A percentile compares a stretch with the other conserved stretches of the same genome.
phyloP scores from a whole-genome alignment of 768 basidiomycete genomes.

The Termitomyces heimii region DNA sequence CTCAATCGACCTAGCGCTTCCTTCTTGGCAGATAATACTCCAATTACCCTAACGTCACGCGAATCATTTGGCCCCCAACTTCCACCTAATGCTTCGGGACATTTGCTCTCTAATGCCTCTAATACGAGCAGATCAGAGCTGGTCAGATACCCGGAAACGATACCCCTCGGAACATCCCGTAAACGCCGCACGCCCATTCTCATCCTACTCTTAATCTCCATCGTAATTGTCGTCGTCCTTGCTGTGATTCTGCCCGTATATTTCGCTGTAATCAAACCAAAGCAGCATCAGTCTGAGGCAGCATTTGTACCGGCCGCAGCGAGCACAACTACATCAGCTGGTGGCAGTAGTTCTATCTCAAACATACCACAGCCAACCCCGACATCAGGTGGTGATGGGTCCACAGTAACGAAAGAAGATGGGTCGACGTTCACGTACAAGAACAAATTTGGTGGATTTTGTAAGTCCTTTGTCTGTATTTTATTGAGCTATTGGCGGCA shows the following conservation, averaged over 20 bases:
- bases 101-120: slow-evolving; percentile 8
- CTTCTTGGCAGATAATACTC: slow-evolving; percentile 7
- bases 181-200: slow-evolving; percentile 15
- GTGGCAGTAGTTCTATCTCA: slow-evolving; percentile 3
- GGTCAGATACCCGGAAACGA: slow-evolving; percentile 3
- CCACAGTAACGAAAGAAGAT: slow-evolving; percentile 53
- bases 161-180: slow-evolving; percentile 1
- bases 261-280: slow-evolving; percentile 46
- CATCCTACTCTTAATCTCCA: slow-evolving; percentile 27
- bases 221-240: slow-evolving; percentile 30
- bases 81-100: slow-evolving; percentile 12
- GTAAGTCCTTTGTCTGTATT: slow-evolving; percentile 33
- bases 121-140: slow-evolving; percentile 7
- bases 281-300: slow-evolving; percentile 12
- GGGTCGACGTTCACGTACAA: slow-evolving; percentile 72
- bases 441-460: slow-evolving; percentile 73
- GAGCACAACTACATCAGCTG: slow-evolving; percentile 5
- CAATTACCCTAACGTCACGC: slow-evolving; percentile 9
- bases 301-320: neutral
- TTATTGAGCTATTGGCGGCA: neutral
- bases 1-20: slow-evolving; percentile 8
- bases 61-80: slow-evolving; percentile 8
- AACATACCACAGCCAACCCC: slow-evolving; percentile 14
- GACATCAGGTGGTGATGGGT: slow-evolving; percentile 64
- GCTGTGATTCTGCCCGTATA: slow-evolving; percentile 56